These are phyloP conservation scores for Clonostachys rhizophaga DNA, from an alignment of 2,329 filamentous ascomycete genomes.

Conservation along the genomic window DNA sequence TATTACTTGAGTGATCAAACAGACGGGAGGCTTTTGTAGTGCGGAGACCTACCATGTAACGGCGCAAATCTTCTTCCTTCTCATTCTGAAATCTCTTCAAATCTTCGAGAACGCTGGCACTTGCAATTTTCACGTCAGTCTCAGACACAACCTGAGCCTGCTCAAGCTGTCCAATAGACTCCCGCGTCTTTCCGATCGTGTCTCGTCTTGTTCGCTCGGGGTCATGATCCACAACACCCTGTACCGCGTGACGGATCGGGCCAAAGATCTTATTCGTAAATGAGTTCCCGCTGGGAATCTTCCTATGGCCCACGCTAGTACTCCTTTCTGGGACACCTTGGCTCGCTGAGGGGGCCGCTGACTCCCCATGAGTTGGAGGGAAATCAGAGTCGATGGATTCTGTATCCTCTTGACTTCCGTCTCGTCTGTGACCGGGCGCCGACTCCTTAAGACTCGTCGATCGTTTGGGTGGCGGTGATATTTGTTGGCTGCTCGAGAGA, in stretches of 20 bases:
- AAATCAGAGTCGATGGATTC: constrained; percentile 96
- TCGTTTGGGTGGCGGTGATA: constrained; percentile 56
- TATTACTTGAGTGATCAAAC: neutral
- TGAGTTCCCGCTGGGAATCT: constrained; percentile 80
- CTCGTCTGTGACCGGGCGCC: constrained; percentile 42
- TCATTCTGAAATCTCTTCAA: constrained; percentile 89
- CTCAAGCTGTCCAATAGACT: constrained; percentile 81
- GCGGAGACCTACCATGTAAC: constrained; percentile 78
- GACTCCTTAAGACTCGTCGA: constrained; percentile 57
- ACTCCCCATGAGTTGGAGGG: constrained; percentile 78
- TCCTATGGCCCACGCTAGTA: constrained; percentile 58
- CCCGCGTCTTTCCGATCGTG: constrained; percentile 91
- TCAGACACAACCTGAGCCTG: constrained; percentile 86
- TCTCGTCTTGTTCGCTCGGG: constrained; percentile 89
- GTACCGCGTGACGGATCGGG: constrained; percentile 88
- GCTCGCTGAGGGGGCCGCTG: constrained; percentile 65
- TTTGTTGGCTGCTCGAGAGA: constrained; percentile 67
- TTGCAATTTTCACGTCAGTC: constrained; percentile 90
- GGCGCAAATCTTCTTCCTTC: constrained; percentile 89
- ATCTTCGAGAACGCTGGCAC: constrained; percentile 81
- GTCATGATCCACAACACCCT: constrained; percentile 94
- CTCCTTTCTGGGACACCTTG: constrained; percentile 62
- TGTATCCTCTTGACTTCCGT: constrained; percentile 64
- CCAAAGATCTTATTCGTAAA: constrained; percentile 94
- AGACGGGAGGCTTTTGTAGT: neutral